These are phyloP conservation scores for Saksenaea oblongispora DNA, from an alignment of 371 early-diverging fungal genomes.

Conservation along the genomic window DNA sequence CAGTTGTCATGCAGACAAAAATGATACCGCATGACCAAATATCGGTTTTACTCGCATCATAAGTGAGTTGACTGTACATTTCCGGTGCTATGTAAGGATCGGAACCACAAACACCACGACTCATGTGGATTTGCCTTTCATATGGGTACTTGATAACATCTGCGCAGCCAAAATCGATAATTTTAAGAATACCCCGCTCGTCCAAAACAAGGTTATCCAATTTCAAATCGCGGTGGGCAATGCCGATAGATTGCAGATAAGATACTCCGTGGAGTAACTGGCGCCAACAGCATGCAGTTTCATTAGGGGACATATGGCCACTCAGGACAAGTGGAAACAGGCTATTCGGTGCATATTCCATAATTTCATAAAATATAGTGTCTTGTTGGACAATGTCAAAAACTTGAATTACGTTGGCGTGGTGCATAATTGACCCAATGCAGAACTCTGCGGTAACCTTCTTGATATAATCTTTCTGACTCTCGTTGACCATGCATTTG, in stretches of 20 bases:
- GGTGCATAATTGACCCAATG: conserved; percentile 76
- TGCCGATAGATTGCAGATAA: conserved; percentile 72
- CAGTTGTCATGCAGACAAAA: conserved; percentile 67
- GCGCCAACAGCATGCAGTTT: conserved; percentile 67
- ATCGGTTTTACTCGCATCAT: conserved; percentile 64
- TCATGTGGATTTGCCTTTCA: conserved; percentile 32
- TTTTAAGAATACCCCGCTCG: conserved; percentile 72
- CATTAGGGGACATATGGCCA: conserved; percentile 58
- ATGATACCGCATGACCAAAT: conserved; percentile 77
- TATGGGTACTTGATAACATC: conserved; percentile 72
- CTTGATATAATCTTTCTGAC: conserved; percentile 76
- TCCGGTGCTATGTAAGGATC: conserved; percentile 68
- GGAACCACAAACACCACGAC: conserved; percentile 53
- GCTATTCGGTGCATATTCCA: conserved; percentile 81
- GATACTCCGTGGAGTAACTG: conserved; percentile 73
- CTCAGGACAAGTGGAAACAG: conserved; percentile 69
- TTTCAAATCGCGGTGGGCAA: conserved; percentile 87
- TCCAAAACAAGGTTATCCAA: conserved; percentile 80
- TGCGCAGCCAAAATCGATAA: conserved; percentile 94
- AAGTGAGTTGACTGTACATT: conserved; percentile 43
- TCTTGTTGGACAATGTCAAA: conserved; percentile 74
- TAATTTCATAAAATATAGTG: conserved; percentile 65
- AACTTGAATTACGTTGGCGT: conserved; percentile 82
- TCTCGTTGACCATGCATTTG: conserved; percentile 60
- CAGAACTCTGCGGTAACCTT: conserved; percentile 84